These are phyloP conservation scores for Cryptosporidium meleagridis DNA, from an alignment of 169 alveolate species.

Conservation along the genomic window DNA sequence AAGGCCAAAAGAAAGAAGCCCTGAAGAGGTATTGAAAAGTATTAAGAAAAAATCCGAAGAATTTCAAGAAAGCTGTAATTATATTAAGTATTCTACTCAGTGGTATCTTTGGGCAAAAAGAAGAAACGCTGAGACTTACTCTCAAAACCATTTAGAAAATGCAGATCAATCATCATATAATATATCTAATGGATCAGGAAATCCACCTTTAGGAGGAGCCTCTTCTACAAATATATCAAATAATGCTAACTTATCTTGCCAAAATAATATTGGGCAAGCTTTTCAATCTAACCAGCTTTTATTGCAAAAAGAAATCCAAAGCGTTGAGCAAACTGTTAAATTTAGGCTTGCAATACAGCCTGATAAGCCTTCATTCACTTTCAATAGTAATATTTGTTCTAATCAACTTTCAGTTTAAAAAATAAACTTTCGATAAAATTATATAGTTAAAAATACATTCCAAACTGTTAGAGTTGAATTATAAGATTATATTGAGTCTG, in stretches of 20 bases:
- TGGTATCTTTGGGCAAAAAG: conserved; percentile 63
- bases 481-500: neutral
- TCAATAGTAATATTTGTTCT: neutral
- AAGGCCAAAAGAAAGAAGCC: neutral
- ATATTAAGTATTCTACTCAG: conserved; percentile 30
- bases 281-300: conserved; percentile 1
- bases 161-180: neutral
- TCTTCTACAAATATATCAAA: neutral
- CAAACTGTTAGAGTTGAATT: neutral
- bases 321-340: conserved; percentile 33
- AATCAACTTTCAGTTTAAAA: neutral
- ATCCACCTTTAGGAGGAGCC: neutral
- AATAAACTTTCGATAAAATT: neutral
- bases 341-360: conserved; percentile 47
- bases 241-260: neutral
- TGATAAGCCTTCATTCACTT: conserved; percentile 18
- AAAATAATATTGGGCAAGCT: neutral
- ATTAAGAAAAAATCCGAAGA: neutral
- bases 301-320: conserved; percentile 27
- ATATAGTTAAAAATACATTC: neutral
- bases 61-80: neutral
- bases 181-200: neutral
- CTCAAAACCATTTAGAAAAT: conserved; percentile 3
- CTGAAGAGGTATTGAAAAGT: conserved; percentile 6
- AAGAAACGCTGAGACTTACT: conserved; percentile 49